A percentile compares a stretch with the other conserved stretches of the same genome.
Conservation (phyloP, 208 protist species). For the Acanthamoeba castellanii region DNA sequence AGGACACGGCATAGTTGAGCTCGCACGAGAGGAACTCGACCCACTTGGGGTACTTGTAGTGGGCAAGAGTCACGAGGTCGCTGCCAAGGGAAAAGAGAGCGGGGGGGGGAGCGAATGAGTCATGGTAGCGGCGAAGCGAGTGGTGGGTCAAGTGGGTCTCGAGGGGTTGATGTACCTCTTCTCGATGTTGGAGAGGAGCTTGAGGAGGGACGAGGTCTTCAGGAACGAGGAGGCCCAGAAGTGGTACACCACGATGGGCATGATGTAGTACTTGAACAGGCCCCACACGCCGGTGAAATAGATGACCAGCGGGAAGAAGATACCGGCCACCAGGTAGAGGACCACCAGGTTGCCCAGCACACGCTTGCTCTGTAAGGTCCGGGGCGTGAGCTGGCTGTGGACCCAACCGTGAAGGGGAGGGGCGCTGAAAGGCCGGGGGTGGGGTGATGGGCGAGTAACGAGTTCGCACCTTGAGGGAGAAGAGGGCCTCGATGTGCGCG, state of each 20-base stretch:
- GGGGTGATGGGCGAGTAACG: not conserved
- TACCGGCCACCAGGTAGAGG: slow-evolving; percentile 73
- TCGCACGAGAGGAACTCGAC: slow-evolving; percentile 74
- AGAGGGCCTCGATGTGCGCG: slow-evolving; percentile 72
- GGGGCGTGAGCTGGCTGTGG: not conserved
- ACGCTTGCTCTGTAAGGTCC: slow-evolving; percentile 48
- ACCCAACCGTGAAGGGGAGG: not conserved
- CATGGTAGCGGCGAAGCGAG: not conserved
- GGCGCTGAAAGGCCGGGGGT: not conserved
- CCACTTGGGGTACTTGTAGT: slow-evolving; percentile 79
- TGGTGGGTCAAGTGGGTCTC: not conserved
- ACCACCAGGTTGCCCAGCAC: slow-evolving; percentile 60
- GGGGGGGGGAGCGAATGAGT: not conserved
- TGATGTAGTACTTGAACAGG: slow-evolving; percentile 82
- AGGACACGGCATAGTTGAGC: slow-evolving; percentile 76
- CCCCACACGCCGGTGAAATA: slow-evolving; percentile 82
- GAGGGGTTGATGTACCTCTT: not conserved
- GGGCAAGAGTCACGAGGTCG: slow-evolving; percentile 75
- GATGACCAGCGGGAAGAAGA: slow-evolving; percentile 80
- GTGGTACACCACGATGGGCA: slow-evolving; percentile 83
- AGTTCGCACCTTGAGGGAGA: slow-evolving; percentile 34
- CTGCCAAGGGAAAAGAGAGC: not conserved
- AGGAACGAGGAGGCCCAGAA: slow-evolving; percentile 84
- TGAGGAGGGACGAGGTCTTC: slow-evolving; percentile 73
- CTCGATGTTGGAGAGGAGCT: slow-evolving; percentile 65